Evolutionary conservation across 805 yeast species (phyloP), one percentile per base, ranked within the genome.

Genomic region (Danielia oregonensis): DNA sequence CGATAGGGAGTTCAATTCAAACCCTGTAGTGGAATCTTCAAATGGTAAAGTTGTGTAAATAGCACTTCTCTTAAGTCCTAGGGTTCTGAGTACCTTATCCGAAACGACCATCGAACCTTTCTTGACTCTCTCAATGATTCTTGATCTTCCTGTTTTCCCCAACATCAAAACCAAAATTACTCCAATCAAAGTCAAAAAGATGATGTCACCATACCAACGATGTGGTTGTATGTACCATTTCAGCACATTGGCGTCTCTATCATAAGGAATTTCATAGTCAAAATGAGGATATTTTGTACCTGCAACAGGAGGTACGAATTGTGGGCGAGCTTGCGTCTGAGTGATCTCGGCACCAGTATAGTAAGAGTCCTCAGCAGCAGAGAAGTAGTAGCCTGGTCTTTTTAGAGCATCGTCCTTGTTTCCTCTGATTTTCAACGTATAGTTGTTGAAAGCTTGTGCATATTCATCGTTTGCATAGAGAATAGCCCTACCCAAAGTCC

Each of bases 401-500:
- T 25, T 27, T 4, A 33, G 21, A 9, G 37, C 32, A 2, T 29
- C 29, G 10, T 26, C 32, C 7, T 29, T 29, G 7, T 66, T 55
- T 6, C 44, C 42, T 13, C 18, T 18, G 8, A 49, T 3, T 11
- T 37, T 37, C 8, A 24, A 6, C 2, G 66, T 50, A 29, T 43
- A 51, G 37, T 63, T 65, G 39, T 61, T 63, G 46, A 49, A 70
- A 3, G 66, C 74, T 39, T 50, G 68, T 22, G 61, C 59, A 39
- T 68, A 68, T 57, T 74, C 85, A 53, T 66, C 77, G 41, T 68
- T 70, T 3, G 82, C 75, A 49, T 82, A 82, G 15, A 82, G 54
- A 7, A 81, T 53, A 2, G 87, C 87, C 23, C 80, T 55, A 4
- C 81, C 82, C 32, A 72, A 49, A 5, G 80, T 75, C 81, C 81